A percentile compares a stretch with the other conserved stretches of the same genome.
Conservation (phyloP, 2,329 filamentous ascomycete genomes). For the Pyricularia sp. region DNA sequence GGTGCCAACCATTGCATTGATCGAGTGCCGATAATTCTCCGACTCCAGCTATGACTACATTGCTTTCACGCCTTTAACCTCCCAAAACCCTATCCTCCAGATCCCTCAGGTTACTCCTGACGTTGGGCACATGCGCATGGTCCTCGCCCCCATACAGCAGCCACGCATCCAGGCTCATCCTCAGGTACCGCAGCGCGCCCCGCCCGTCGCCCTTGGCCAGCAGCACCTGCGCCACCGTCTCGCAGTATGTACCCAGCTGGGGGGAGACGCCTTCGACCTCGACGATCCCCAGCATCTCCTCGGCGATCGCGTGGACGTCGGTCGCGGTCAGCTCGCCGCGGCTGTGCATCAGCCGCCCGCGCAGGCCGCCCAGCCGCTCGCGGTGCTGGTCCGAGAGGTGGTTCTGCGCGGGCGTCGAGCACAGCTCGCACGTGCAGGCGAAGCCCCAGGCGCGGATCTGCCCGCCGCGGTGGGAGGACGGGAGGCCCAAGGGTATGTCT, state of each 20-base stretch:
- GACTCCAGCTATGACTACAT: too few relatives aligned
- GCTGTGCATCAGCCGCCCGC: background rate
- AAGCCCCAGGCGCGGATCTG: slow-evolving; percentile 14
- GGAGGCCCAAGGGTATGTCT: slow-evolving; percentile 13
- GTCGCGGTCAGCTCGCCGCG: background rate
- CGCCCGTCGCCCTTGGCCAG: slow-evolving; percentile 6
- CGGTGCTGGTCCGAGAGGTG: slow-evolving; percentile 2
- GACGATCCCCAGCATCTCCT: slow-evolving; percentile 7
- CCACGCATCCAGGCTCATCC: slow-evolving; percentile 8
- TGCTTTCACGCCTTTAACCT: background rate
- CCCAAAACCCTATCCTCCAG: background rate
- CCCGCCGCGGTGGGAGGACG: slow-evolving; percentile 5
- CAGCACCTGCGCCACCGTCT: slow-evolving; percentile 10
- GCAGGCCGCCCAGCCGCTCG: background rate
- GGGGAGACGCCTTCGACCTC: slow-evolving; percentile 9
- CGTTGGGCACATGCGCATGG: slow-evolving; percentile 5
- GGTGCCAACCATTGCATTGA: background rate
- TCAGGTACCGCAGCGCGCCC: slow-evolving; percentile 7
- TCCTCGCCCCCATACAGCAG: slow-evolving; percentile 10
- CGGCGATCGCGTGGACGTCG: background rate
- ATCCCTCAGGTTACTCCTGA: background rate
- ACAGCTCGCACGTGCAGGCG: slow-evolving; percentile 16
- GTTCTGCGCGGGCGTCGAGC: slow-evolving; percentile 11
- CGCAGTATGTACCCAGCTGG: slow-evolving; percentile 10
- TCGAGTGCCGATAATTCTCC: background rate